Percentiles rank a stretch among this genome's conserved stretches.
These are phyloP conservation scores for Leishmania aethiopica DNA, from an alignment of 208 protist genomes.

Conservation along the genomic window DNA sequence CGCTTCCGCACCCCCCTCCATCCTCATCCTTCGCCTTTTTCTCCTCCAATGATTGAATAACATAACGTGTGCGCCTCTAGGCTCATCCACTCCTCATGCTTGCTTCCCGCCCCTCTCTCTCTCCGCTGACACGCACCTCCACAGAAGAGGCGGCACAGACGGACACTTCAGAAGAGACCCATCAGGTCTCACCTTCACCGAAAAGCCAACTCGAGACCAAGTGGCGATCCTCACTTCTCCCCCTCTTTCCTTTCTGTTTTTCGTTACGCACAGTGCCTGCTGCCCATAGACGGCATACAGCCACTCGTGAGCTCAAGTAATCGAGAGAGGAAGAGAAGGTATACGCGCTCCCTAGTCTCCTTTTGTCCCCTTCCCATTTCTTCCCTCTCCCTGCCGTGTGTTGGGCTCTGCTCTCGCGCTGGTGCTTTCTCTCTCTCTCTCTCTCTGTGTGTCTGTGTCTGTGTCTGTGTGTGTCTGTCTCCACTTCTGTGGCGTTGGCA, in stretches of 20 bases:
- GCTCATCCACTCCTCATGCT: neutral
- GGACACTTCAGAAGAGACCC: neutral
- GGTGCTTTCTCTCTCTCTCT: neutral
- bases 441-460: neutral
- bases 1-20: neutral
- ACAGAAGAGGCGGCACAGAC: neutral
- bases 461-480: neutral
- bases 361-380: neutral
- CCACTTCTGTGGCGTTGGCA: neutral
- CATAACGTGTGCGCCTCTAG: neutral
- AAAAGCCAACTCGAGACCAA: neutral
- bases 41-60: neutral
- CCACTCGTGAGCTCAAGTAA: neutral
- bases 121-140: neutral
- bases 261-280: neutral
- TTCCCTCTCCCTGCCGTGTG: neutral
- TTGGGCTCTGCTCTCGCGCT: neutral
- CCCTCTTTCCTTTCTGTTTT: neutral
- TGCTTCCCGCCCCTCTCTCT: neutral
- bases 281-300: neutral
- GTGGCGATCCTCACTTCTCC: neutral
- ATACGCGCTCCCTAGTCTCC: neutral
- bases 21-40: neutral
- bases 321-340: neutral
- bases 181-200: neutral